Evolutionary conservation across 2,329 filamentous ascomycete genomes (phyloP), one percentile per base, ranked within the genome.

Genomic region (Apiospora kogelbergensis): DNA sequence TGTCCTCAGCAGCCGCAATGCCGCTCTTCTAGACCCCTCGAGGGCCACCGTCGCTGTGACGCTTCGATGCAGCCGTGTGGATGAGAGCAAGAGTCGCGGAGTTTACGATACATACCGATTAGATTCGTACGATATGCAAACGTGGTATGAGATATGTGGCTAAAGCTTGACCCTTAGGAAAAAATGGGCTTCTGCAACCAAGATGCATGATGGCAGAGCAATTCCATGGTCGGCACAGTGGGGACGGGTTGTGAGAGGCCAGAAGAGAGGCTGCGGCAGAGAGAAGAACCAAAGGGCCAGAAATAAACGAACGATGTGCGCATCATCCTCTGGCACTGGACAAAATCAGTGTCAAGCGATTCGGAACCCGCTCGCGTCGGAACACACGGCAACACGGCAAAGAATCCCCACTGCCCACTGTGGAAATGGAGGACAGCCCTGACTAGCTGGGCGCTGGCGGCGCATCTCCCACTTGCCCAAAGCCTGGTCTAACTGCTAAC

Each of bases 91-190:
- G 40, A 11, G 40, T 42, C 48, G 24, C 48, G 48, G 48, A 57
- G 48, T 57, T 33, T 57, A 30, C 48, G 48, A 57, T 57, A 57
- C 24, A 57, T 60, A 60, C 53, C 53, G 53, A 60, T 60, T 33
- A 33, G 53, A 60, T 60, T 60, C 53, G 53, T 60, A 60, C 53
- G 53, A 60, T n/a, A 60, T 60, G 53, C 53, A 60, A 60, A 60
- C 17, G 26, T 60, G 53, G 53, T 60, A 22, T 60, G 53, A 60
- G 53, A 37, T 60, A 60, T n/a, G 53, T 60, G 53, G 53, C 30
- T 33, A 60, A 37, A 60, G 53, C 53, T 60, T 60, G 53, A 60
- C 30, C 53, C 30, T 60, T 30, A 30, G 48, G 26, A 60, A 37
- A 57, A 57, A 20, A 33, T 20, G 30, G 53, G 26, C 20, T 57